Conservation (phyloP, 202 grass and related monocot species). For the Panicum virgatum region DNA sequence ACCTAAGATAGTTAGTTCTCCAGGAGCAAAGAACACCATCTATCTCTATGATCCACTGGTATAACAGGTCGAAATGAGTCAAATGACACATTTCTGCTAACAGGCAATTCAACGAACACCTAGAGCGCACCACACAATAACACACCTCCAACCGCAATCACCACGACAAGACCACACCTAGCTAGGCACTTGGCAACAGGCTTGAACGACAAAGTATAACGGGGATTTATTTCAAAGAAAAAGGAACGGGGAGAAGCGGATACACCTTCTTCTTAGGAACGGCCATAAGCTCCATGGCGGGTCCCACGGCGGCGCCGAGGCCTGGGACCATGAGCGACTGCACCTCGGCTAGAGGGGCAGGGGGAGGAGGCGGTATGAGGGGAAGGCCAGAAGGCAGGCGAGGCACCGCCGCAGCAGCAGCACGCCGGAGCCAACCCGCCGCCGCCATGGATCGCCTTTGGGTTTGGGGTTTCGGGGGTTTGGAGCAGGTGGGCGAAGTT, state of each 20-base stretch:
- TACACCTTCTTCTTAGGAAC: constrained; percentile 94
- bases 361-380: constrained; percentile 26
- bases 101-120: constrained; percentile 51
- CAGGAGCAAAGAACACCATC: background rate
- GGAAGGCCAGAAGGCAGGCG: constrained; percentile 44
- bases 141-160: background rate
- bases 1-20: background rate
- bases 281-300: constrained; percentile 91
- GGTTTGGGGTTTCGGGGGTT: background rate
- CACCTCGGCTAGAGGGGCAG: constrained; percentile 24
- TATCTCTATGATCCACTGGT: background rate
- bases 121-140: constrained; percentile 8
- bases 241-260: constrained; percentile 1
- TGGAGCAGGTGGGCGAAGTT: background rate
- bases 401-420: constrained; percentile 42
- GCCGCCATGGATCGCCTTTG: constrained; percentile 51
- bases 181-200: background rate
- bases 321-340: constrained; percentile 40
- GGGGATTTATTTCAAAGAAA: no score
- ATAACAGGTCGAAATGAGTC: background rate
- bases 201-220: background rate
- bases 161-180: background rate
- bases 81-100: background rate
- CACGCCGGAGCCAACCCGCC: constrained; percentile 52
- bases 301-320: constrained; percentile 33